Conservation (phyloP, 2,329 filamentous ascomycete species). For the Leptographium lundbergii region DNA sequence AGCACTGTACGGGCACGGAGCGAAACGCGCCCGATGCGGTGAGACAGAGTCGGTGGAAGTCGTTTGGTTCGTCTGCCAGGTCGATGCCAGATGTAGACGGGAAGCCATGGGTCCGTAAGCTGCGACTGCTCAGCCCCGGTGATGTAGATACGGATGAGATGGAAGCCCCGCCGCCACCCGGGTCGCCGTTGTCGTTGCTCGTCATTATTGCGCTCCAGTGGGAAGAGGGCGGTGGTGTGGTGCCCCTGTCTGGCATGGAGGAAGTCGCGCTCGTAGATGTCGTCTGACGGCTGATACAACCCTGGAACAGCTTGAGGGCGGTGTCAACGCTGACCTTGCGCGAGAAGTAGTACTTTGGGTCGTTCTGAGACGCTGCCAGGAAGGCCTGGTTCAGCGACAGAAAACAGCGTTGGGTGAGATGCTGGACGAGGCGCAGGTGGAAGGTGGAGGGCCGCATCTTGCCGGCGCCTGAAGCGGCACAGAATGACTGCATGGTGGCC, state of each 20-base stretch:
- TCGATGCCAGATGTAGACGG: background rate
- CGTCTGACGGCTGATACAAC: conserved; percentile 8
- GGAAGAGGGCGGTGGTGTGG: background rate
- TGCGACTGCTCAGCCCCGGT: background rate
- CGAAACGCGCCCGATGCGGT: conserved; percentile 30
- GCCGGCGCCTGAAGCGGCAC: conserved; percentile 1
- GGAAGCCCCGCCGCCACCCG: background rate
- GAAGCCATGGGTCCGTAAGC: background rate
- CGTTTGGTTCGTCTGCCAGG: conserved; percentile 15
- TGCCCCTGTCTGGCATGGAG: background rate
- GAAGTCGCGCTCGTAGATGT: background rate
- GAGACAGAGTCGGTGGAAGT: conserved; percentile 26
- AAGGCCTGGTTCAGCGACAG: conserved; percentile 42
- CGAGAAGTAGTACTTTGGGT: conserved; percentile 39
- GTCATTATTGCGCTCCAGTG: background rate
- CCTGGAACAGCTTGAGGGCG: conserved; percentile 18
- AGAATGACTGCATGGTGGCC: conserved; percentile 18
- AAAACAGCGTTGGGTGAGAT: conserved; percentile 32
- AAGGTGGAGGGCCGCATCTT: conserved; percentile 19
- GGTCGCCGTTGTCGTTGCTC: background rate
- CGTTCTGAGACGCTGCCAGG: conserved; percentile 27
- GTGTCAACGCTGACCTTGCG: conserved; percentile 35
- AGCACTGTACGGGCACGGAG: conserved; percentile 24
- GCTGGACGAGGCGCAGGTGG: conserved; percentile 28
- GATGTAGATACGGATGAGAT: background rate